These are phyloP conservation scores for Cynara cardunculus DNA, from an alignment of 129 eudicot genomes.

Conservation along the genomic window DNA sequence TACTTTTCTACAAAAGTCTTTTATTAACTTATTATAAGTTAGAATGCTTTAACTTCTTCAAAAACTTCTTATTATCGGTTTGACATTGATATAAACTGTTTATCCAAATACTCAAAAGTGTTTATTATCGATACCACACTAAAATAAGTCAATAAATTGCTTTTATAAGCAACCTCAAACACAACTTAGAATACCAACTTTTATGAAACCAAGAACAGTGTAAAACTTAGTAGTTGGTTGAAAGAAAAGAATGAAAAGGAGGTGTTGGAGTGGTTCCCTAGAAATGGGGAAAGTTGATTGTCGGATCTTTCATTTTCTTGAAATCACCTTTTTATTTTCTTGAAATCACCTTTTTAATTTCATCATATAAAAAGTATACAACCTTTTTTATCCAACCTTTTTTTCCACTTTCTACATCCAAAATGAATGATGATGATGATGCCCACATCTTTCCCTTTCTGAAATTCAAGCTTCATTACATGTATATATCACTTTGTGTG, in stretches of 20 bases:
- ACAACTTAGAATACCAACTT: too few species aligned
- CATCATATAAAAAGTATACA: slow-evolving; percentile 7
- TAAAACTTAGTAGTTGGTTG: background rate
- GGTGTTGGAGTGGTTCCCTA: slow-evolving; percentile 5
- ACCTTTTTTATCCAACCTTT: slow-evolving; percentile 22
- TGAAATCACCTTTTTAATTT: slow-evolving; percentile 27
- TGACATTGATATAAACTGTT: too few species aligned
- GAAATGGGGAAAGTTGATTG: slow-evolving; percentile 29
- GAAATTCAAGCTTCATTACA: background rate
- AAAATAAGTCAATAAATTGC: too few species aligned
- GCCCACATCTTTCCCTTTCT: slow-evolving; percentile 11
- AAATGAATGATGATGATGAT: slow-evolving; percentile 14
- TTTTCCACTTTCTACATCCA: slow-evolving; percentile 8
- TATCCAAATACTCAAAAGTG: too few species aligned
- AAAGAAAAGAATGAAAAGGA: background rate
- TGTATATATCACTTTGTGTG: background rate
- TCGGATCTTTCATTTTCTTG: slow-evolving; percentile 19
- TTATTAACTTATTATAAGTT: too few species aligned
- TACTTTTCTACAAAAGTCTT: too few species aligned
- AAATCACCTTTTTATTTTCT: slow-evolving; percentile 27
- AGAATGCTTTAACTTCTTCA: too few species aligned
- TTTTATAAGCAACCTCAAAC: too few species aligned
- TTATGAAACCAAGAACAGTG: background rate
- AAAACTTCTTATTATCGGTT: too few species aligned
- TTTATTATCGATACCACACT: too few species aligned